Base-by-base conservation (phyloP, 768 basidiomycete species). In the Podaxis rugospora region DNA sequence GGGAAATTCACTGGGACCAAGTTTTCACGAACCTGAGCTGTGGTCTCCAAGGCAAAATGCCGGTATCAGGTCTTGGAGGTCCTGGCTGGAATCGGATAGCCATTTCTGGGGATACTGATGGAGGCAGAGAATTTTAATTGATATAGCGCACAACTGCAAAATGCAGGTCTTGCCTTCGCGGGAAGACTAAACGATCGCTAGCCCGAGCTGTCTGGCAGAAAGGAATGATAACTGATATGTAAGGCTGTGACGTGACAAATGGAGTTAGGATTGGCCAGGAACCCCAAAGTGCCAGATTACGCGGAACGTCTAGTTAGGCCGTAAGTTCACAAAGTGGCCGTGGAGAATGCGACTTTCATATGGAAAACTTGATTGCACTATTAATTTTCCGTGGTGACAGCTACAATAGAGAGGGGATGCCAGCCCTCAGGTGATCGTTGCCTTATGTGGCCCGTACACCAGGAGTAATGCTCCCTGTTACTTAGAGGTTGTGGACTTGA, bases 91-190 rank as follows among this genome's bases (percentile, higher is more conserved):
- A 32, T 32, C 32, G 32, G 32, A 32, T 32, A 32, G 32, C 32
- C 32, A 9, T 32, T 27, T 23, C 59, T 44, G 59, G 51, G 27
- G 46, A 21, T 5, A 46, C 27, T 51, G 59, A 51, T 49, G 39
- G 25, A 18, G 39, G 23, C 37, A 18, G 21, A 49, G 25, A 49
- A 23, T 23, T 44, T 6, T 42, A 40, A 55, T 42, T 23, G 54
- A 55, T 44, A 18, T 16, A 42, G 14, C 18, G 18, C 16, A 44
- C 39, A 21, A 57, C 9, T 57, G 42, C 32, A 28, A 16, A 47
- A 57, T 11, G 23, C 7, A 5, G 16, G 35, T 57, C 46, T 36
- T 60, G 51, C 27, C 51, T 60, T 60, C 59, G 59, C 59, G 59
- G 59, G 59, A 60, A 13, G 59, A 46, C 14, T 32, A 32, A 47